phyloP scores from a whole-genome alignment of 352 stramenopile species.

The Globisporangium paddicum region DNA sequence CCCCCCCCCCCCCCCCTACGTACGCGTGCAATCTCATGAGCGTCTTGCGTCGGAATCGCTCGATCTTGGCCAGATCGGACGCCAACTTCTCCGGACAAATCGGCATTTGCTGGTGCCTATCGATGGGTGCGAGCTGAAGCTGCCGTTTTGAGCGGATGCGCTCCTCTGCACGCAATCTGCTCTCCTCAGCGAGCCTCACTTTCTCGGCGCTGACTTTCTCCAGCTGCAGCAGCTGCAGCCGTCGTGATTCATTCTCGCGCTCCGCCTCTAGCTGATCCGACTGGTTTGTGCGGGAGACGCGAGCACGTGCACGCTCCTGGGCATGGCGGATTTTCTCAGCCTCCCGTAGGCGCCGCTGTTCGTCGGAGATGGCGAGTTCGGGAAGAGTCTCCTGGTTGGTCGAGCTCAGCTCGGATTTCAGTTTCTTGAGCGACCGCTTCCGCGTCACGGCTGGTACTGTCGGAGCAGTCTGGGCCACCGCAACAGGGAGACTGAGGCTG shows the following conservation, averaged over 20 bases:
- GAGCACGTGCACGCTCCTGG: constrained; percentile 47
- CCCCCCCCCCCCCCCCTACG: too few species aligned
- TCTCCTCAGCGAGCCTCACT: constrained; percentile 28
- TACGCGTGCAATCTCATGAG: constrained; percentile 9
- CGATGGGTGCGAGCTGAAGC: constrained; percentile 1
- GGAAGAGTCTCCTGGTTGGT: constrained; percentile 19
- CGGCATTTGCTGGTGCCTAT: neutral
- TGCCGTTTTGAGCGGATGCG: constrained; percentile 30
- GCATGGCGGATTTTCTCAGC: constrained; percentile 47
- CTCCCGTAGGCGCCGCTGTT: constrained; percentile 28
- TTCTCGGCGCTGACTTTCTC: constrained; percentile 28
- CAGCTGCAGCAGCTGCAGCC: constrained; percentile 12
- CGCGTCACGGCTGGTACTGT: neutral
- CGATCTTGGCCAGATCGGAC: constrained; percentile 5
- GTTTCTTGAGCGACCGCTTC: neutral
- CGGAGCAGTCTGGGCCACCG: neutral
- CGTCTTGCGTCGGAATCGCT: constrained; percentile 16
- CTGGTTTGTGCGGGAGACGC: constrained; percentile 41
- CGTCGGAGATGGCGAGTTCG: constrained; percentile 18
- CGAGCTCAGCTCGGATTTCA: neutral
- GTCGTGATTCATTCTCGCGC: constrained; percentile 16
- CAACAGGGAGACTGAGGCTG: neutral
- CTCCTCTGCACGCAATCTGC: constrained; percentile 39
- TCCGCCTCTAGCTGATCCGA: constrained; percentile 25
- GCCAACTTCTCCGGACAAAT: constrained; percentile 6